Conservation (phyloP, 2,329 filamentous ascomycete species). For the Zymoseptoria pseudotritici region DNA sequence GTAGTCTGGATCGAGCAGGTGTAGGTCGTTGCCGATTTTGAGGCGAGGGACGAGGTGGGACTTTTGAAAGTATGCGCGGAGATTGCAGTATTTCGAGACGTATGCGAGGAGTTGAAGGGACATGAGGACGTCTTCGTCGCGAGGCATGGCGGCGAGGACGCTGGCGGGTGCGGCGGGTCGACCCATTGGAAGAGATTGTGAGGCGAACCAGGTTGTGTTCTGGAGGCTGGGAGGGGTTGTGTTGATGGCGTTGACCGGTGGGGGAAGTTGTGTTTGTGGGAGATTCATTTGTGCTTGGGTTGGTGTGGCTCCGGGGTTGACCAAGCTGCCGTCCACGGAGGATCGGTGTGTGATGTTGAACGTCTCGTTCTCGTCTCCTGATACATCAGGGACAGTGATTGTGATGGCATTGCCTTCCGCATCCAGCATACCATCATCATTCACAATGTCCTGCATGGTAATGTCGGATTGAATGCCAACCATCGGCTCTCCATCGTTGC, state of each 20-base stretch:
- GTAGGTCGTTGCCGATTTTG: conserved; percentile 79
- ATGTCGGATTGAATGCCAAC: conserved; percentile 74
- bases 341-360: conserved; percentile 91
- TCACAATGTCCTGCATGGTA: conserved; percentile 80
- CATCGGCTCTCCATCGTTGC: conserved; percentile 69
- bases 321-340: conserved; percentile 75
- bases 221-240: conserved; percentile 67
- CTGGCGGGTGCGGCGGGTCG: conserved; percentile 42
- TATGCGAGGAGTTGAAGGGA: conserved; percentile 93
- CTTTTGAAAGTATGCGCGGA: conserved; percentile 89
- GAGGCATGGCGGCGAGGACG: conserved; percentile 82
- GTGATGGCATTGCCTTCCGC: conserved; percentile 60
- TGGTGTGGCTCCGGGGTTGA: conserved; percentile 61
- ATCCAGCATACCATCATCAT: conserved; percentile 71
- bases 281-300: conserved; percentile 38
- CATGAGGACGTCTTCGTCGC: conserved; percentile 97
- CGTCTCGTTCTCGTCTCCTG: conserved; percentile 76
- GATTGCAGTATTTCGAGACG: conserved; percentile 96
- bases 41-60: conserved; percentile 89
- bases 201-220: conserved; percentile 36
- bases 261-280: conserved; percentile 31
- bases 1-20: conserved; percentile 64
- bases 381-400: conserved; percentile 68
- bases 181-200: conserved; percentile 20
- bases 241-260: conserved; percentile 57